These are phyloP conservation scores for Russula earlei DNA, from an alignment of 768 basidiomycete species.

Conservation along the genomic window DNA sequence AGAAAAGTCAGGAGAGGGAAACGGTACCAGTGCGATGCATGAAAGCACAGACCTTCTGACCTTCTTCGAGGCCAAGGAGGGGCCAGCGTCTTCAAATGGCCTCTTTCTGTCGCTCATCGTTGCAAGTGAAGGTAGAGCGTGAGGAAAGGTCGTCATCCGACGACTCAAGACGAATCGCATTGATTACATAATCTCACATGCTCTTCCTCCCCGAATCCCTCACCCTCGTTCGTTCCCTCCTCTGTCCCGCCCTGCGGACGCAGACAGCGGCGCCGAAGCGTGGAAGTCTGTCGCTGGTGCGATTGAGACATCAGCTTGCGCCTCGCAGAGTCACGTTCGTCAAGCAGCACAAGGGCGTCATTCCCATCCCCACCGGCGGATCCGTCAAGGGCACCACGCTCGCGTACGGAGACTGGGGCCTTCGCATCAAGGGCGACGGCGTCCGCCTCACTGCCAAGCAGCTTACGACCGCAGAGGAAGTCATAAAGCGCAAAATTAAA, in stretches of 20 bases:
- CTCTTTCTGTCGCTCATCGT: conserved; percentile 19
- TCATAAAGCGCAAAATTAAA: conserved; percentile 85
- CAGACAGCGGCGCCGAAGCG: background rate
- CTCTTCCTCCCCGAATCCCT: conserved; percentile 25
- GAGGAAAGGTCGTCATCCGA: too few relatives aligned
- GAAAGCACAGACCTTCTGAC: conserved; percentile 45
- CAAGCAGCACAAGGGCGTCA: conserved; percentile 84
- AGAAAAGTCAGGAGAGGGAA: conserved; percentile 17
- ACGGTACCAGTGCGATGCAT: background rate
- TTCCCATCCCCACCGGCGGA: conserved; percentile 81
- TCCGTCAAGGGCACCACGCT: conserved; percentile 90
- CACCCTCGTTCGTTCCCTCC: conserved; percentile 18
- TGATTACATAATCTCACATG: conserved; percentile 24
- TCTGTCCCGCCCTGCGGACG: conserved; percentile 7
- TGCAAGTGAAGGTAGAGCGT: background rate
- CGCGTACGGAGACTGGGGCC: conserved; percentile 86
- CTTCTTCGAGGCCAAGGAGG: conserved; percentile 15
- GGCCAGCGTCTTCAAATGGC: conserved; percentile 9
- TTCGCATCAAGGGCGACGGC: conserved; percentile 78
- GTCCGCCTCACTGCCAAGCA: conserved; percentile 82
- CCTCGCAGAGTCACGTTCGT: conserved; percentile 77
- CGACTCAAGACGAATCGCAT: too few relatives aligned
- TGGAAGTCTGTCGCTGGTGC: conserved; percentile 17
- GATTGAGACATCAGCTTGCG: conserved; percentile 49
- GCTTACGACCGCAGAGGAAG: conserved; percentile 76